A percentile compares a stretch with the other conserved stretches of the same genome.
phyloP scores from a whole-genome alignment of 139 green algal genomes.

The Spirogloea muscicola region DNA sequence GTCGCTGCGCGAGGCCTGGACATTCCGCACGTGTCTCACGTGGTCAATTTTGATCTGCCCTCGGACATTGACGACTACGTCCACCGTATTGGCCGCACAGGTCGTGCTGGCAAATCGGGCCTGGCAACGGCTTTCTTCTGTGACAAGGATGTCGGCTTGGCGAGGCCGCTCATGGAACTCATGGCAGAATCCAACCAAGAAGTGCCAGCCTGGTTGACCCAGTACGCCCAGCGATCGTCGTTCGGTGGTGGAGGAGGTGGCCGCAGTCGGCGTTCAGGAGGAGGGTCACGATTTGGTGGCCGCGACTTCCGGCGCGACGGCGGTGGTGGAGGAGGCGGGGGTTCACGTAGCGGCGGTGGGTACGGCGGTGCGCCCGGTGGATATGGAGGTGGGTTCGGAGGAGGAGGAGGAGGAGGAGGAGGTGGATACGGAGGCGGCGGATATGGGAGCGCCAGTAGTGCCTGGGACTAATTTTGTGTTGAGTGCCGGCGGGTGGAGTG shows the following conservation, averaged over 20 bases:
- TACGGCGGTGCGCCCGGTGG: background rate
- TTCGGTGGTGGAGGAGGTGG: background rate
- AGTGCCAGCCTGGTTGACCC: background rate
- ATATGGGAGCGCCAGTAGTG: too few species aligned
- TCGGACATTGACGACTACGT: slow-evolving; percentile 85
- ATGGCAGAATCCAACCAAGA: slow-evolving; percentile 10
- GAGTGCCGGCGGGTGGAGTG: too few species aligned
- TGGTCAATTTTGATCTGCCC: slow-evolving; percentile 83
- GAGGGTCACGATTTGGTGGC: slow-evolving; percentile 1
- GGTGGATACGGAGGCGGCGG: background rate
- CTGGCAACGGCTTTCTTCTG: slow-evolving; percentile 94
- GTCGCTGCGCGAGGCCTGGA: slow-evolving; percentile 93
- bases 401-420: background rate
- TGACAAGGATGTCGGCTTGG: slow-evolving; percentile 83
- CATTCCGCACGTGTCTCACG: slow-evolving; percentile 80
- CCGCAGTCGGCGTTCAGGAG: background rate
- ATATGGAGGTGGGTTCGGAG: background rate
- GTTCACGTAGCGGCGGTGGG: background rate
- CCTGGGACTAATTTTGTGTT: too few species aligned
- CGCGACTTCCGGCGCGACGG: slow-evolving; percentile 3
- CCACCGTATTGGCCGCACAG: slow-evolving; percentile 78
- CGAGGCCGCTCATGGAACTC: slow-evolving; percentile 26
- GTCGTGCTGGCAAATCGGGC: slow-evolving; percentile 90
- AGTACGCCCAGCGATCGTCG: background rate
- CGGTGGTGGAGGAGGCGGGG: background rate